Evolutionary conservation across 805 yeast genomes (phyloP), one percentile per base, ranked within the genome.

Genomic region (Jamesozyma rosinii): DNA sequence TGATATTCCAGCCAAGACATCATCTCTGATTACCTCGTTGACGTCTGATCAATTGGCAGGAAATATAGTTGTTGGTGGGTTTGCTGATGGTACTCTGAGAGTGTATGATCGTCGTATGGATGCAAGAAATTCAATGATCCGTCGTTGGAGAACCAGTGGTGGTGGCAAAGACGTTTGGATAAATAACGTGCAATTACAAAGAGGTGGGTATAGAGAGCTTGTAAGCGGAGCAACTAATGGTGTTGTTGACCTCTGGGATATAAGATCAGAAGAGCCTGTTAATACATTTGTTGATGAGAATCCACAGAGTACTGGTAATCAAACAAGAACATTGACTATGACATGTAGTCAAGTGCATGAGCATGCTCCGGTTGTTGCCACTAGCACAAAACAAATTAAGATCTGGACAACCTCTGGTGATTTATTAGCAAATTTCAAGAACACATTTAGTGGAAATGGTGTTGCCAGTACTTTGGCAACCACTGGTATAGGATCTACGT

Each of bases 1-100:
- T 15, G 96, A 88, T 54, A 82, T 92, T 40, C 96, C 97, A 0
- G 94, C 95, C 0, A 73, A 96, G 44, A 85, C 95, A 0, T 79
- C 95, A 0, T 79, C 90, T 17, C 79, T 90, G n/a, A 82, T 92
- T 40, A 83, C 95, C 0, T 74, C 94, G 0, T 67, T 92, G 41
- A 89, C 97, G 0, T 87, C 97, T 0, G 98, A 92, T 58, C 97
- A 90, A 58, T 90, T 92, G 9, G 86, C 95, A 0, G 97, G 98
- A 15, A 81, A 90, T 53, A 72, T 87, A 1, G 78, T 92, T 52
- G 80, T 86, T 34, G 89, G 94, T 8, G 98, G 98, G 0, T 92
- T 90, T 62, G 87, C 81, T 22, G 97, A 92, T 61, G 71, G 97
- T 76, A 77, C 84, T 10, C 66, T 92, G 37, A 73, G 97, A 45